Base-by-base conservation (phyloP, 2,329 filamentous ascomycete genomes). In the Apiospora marii region DNA sequence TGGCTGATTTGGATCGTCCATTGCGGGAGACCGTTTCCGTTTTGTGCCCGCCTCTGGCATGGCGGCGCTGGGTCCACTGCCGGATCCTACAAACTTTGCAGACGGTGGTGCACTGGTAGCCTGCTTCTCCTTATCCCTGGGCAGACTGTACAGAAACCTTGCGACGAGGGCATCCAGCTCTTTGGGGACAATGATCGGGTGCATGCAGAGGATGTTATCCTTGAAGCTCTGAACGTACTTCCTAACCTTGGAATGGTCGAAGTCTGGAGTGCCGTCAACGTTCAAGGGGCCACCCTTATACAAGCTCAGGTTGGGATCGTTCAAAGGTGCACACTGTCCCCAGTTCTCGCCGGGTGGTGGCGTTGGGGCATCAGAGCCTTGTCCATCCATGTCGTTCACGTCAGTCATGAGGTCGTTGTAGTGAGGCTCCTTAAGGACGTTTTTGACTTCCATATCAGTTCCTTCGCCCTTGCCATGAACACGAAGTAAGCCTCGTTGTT, bases 391-490 rank as follows among this genome's bases (percentile, higher is more conserved):
- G 64, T 89, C 88, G 68, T 87, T 77, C 70, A 77, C 72, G 69
- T 84, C 81, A 34, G 80, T 78, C 73, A 80, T 79, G 43, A 78
- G 80, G 19, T 80, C 75, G 27, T 85, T 82, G 51, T 80, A 78
- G 44, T 80, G 78, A n/a, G 80, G 78, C 49, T 85, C 84, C 72
- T 83, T 84, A 44, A 85, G 83, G 10, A 82, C 84, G 34, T 88
- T 85, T 64, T 88, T 88, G 34, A 86, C 85, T 76, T 92, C 91
- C 37, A 88, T 85, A 72, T 80, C 78, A 7, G 76, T 78, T 44
- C 93, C 93, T 82, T 97, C 94, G 4, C 95, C 95, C 73, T 92
- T 89, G 0, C 94, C 94, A 81, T 93, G 95, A 1, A 96, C 85
- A 34, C 93, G 90, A 53, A 97, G 85, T 8, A 93, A 83, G 0